phyloP scores from a whole-genome alignment of 2,329 filamentous ascomycete genomes.

The Curvularia spicifera region DNA sequence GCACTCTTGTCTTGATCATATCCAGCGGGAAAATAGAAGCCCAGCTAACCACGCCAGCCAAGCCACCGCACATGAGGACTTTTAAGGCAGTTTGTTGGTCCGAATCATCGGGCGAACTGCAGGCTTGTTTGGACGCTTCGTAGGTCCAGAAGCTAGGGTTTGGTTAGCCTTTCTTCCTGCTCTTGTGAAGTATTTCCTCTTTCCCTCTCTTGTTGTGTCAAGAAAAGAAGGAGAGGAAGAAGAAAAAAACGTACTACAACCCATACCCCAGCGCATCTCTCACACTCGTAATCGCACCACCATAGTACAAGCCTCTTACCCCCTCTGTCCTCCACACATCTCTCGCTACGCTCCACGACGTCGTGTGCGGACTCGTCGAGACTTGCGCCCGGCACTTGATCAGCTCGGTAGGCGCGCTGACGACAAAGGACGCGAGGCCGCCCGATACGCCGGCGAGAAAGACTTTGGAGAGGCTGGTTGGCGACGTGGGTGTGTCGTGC shows the following conservation, averaged over 20 bases:
- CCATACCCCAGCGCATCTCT: constrained; percentile 93
- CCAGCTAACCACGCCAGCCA: constrained; percentile 90
- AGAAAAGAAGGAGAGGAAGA: background rate
- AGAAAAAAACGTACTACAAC: constrained; percentile 71
- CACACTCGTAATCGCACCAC: constrained; percentile 79
- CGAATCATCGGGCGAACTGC: constrained; percentile 55
- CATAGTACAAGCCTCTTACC: constrained; percentile 76
- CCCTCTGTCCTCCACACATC: constrained; percentile 66
- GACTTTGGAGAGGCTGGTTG: constrained; percentile 65
- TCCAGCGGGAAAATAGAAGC: constrained; percentile 89
- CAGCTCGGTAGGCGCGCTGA: constrained; percentile 88
- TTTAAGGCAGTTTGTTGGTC: constrained; percentile 63
- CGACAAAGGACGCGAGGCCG: constrained; percentile 82
- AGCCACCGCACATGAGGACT: constrained; percentile 80
- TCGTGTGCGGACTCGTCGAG: constrained; percentile 45
- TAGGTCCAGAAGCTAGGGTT: constrained; percentile 82
- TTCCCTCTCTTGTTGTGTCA: background rate
- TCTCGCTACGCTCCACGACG: constrained; percentile 68
- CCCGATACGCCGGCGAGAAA: constrained; percentile 82
- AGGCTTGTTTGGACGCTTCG: constrained; percentile 71
- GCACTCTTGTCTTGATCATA: constrained; percentile 90
- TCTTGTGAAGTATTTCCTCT: background rate
- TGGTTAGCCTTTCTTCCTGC: background rate
- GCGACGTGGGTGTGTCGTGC: constrained; percentile 31
- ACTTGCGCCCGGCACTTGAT: constrained; percentile 89